These are phyloP conservation scores for Geotrichum ghanense DNA, from an alignment of 805 yeast genomes.

Conservation along the genomic window DNA sequence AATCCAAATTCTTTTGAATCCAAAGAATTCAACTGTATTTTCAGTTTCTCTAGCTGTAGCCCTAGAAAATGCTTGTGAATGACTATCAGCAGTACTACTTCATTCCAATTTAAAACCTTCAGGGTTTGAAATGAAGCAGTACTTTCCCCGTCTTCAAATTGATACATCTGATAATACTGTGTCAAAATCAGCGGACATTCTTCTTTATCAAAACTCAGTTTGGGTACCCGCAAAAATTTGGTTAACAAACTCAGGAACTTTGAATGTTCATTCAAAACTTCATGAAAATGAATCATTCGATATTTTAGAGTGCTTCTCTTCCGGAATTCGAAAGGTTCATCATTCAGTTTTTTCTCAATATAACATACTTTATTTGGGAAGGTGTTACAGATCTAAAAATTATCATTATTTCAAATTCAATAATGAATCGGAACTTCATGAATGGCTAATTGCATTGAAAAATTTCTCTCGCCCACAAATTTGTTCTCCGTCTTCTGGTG, in stretches of 20 bases:
- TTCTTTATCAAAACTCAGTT: not conserved
- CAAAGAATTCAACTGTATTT: no score
- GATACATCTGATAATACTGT: not conserved
- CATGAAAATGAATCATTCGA: conserved; percentile 13
- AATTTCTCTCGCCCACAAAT: conserved; percentile 18
- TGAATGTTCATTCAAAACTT: conserved; percentile 10
- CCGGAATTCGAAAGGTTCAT: conserved; percentile 12
- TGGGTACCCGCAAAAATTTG: conserved; percentile 13
- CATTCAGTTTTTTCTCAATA: conserved; percentile 9
- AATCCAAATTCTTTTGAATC: no score
- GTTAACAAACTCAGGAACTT: conserved; percentile 9
- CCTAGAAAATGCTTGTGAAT: no score
- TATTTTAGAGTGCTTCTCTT: conserved; percentile 11
- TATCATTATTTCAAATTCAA: not conserved
- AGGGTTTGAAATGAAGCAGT: conserved; percentile 12
- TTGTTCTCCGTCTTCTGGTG: conserved; percentile 15
- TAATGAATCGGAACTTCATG: conserved; percentile 18
- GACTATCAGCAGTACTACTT: conserved; percentile 12
- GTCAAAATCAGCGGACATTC: not conserved
- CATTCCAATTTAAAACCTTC: conserved; percentile 14
- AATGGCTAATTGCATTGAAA: conserved; percentile 22
- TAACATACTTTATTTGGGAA: not conserved
- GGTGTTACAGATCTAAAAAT: not conserved
- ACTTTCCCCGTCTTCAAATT: conserved; percentile 4
- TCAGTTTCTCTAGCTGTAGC: no score